phyloP scores from a whole-genome alignment of 768 basidiomycete species.

The Udeniomyces megalosporus region DNA sequence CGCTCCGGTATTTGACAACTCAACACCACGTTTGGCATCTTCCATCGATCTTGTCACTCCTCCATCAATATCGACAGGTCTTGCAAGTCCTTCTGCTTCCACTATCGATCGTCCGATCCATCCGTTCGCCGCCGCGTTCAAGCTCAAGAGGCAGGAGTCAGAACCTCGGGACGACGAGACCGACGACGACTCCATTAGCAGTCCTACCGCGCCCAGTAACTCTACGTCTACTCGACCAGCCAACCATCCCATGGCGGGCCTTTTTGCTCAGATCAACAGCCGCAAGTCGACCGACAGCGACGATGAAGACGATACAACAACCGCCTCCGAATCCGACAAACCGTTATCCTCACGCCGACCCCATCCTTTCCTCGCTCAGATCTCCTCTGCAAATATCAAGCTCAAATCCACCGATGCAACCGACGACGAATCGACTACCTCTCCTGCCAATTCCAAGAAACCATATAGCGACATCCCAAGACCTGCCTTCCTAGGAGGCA shows the following conservation, averaged over 20 bases:
- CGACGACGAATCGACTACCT: not conserved
- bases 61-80: no score
- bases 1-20: no score
- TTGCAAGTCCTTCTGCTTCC: not conserved
- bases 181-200: no score
- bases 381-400: slow-evolving; percentile 7
- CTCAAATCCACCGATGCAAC: slow-evolving; percentile 3
- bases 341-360: slow-evolving; percentile 18
- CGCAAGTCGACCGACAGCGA: not conserved
- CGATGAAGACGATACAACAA: slow-evolving; percentile 1
- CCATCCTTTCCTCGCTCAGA: slow-evolving; percentile 12
- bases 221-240: not conserved
- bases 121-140: not conserved
- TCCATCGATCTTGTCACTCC: no score
- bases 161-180: no score
- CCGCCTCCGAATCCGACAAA: slow-evolving; percentile 19
- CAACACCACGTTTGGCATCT: no score
- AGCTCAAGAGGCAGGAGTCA: no score
- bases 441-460: not conserved
- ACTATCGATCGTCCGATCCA: not conserved
- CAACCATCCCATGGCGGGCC: not conserved
- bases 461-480: slow-evolving; percentile 25
- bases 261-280: not conserved
- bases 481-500: slow-evolving; percentile 33
- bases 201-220: no score